phyloP scores from a whole-genome alignment of 306 rosid species.

The Vigna nakashimae region DNA sequence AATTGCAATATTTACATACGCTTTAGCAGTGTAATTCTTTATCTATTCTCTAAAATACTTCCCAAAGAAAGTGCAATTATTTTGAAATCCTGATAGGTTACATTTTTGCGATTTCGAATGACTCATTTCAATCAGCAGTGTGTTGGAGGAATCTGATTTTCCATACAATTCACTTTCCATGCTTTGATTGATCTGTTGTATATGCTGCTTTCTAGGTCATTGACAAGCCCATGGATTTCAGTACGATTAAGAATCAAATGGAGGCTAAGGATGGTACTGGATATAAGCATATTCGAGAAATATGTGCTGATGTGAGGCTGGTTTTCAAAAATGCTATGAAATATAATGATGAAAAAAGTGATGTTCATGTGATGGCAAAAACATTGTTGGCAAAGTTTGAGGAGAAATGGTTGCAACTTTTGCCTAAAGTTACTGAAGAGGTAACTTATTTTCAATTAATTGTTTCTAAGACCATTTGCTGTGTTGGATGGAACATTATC shows the following conservation, averaged over 20 bases:
- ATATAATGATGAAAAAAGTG: slow-evolving; percentile 86
- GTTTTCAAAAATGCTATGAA: slow-evolving; percentile 90
- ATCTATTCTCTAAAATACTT: not conserved
- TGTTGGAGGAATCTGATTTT: slow-evolving; percentile 24
- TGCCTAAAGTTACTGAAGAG: slow-evolving; percentile 91
- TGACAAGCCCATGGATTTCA: slow-evolving; percentile 97
- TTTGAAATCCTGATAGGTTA: not conserved
- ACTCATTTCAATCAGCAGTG: slow-evolving; percentile 5
- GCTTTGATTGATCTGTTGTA: slow-evolving; percentile 43
- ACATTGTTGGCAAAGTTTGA: slow-evolving; percentile 83
- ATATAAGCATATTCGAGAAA: slow-evolving; percentile 81
- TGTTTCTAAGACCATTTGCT: slow-evolving; percentile 13
- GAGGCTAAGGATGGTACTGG: slow-evolving; percentile 87
- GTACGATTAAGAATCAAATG: slow-evolving; percentile 90
- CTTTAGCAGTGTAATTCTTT: not conserved
- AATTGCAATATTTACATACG: not conserved
- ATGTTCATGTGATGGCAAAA: slow-evolving; percentile 93
- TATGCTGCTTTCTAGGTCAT: slow-evolving; percentile 65
- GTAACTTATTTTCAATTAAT: slow-evolving; percentile 47
- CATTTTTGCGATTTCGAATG: not conserved
- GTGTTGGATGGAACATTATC: slow-evolving; percentile 19
- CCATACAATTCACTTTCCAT: slow-evolving; percentile 18
- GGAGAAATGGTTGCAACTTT: slow-evolving; percentile 91
- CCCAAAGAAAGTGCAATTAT: slow-evolving; percentile 5
- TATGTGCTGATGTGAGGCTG: slow-evolving; percentile 81